Conservation (phyloP, 1,284 basidiomycete species). For the Exsudoporus floridanus region DNA sequence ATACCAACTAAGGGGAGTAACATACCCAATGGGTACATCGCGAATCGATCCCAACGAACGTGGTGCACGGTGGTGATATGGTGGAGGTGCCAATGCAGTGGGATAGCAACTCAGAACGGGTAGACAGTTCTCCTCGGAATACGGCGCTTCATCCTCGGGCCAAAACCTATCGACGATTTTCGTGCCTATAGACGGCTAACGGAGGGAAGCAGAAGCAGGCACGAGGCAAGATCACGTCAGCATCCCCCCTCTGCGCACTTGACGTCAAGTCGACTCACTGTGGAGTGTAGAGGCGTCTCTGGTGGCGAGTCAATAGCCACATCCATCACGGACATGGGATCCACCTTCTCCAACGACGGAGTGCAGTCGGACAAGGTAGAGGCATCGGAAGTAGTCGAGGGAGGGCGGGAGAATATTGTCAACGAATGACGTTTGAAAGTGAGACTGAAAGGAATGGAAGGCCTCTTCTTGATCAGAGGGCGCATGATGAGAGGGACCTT, state of each 20-base stretch:
- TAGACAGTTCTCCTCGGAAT: slow-evolving; percentile 21
- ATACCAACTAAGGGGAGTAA: neutral
- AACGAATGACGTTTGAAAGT: slow-evolving; percentile 30
- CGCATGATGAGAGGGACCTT: slow-evolving; percentile 31
- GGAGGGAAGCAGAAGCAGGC: neutral
- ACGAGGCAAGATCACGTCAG: slow-evolving; percentile 11
- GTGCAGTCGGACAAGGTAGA: slow-evolving; percentile 13
- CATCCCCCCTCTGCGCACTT: neutral
- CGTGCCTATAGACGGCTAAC: slow-evolving; percentile 28
- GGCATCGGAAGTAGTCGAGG: slow-evolving; percentile 16
- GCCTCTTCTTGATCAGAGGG: slow-evolving; percentile 31
- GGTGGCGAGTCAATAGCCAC: slow-evolving; percentile 1
- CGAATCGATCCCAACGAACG: slow-evolving; percentile 12
- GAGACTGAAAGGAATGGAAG: slow-evolving; percentile 24
- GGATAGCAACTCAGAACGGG: slow-evolving; percentile 14
- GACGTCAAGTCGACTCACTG: slow-evolving; percentile 17
- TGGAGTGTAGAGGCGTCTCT: neutral
- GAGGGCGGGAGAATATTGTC: slow-evolving; percentile 25
- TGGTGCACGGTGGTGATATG: slow-evolving; percentile 28
- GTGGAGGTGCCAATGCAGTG: slow-evolving; percentile 30
- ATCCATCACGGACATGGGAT: slow-evolving; percentile 15
- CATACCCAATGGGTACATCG: slow-evolving; percentile 23
- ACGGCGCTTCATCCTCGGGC: slow-evolving; percentile 30
- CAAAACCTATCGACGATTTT: slow-evolving; percentile 35
- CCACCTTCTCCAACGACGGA: slow-evolving; percentile 21